Conservation (phyloP, 2,329 filamentous ascomycete species). For the Exophiala xenobiotica region DNA sequence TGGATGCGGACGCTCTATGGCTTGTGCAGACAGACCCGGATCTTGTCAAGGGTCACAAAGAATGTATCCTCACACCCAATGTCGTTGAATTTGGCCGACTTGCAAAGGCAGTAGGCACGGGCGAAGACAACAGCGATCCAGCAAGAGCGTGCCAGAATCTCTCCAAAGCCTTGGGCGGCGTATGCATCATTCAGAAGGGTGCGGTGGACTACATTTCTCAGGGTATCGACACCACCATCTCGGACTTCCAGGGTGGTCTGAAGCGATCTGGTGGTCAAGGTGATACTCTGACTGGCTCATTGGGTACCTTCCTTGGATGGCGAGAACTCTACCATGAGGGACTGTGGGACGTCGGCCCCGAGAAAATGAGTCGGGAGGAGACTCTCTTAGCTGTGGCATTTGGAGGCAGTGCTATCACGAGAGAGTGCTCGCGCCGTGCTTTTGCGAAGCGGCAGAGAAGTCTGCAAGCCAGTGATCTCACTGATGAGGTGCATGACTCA, state of each 20-base stretch:
- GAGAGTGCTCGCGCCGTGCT: conserved; percentile 84
- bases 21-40: conserved; percentile 74
- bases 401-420: conserved; percentile 81
- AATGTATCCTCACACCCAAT: conserved; percentile 90
- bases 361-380: conserved; percentile 59
- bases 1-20: conserved; percentile 86
- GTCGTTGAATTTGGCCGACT: conserved; percentile 87
- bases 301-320: conserved; percentile 89
- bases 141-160: conserved; percentile 65
- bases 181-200: conserved; percentile 91
- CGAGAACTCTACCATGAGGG: conserved; percentile 80
- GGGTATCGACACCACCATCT: conserved; percentile 69
- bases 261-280: conserved; percentile 95
- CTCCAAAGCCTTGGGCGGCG: conserved; percentile 74
- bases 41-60: conserved; percentile 74
- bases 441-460: conserved; percentile 83
- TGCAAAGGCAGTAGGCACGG: conserved; percentile 71
- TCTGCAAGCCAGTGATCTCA: conserved; percentile 89
- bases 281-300: conserved; percentile 84
- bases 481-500: conserved; percentile 79
- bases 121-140: conserved; percentile 37
- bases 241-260: conserved; percentile 74
- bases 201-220: conserved; percentile 78
- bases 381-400: conserved; percentile 75
- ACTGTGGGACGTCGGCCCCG: conserved; percentile 64